These are phyloP conservation scores for Plasmodium cynomolgi DNA, from an alignment of 169 alveolate species.

Conservation along the genomic window DNA sequence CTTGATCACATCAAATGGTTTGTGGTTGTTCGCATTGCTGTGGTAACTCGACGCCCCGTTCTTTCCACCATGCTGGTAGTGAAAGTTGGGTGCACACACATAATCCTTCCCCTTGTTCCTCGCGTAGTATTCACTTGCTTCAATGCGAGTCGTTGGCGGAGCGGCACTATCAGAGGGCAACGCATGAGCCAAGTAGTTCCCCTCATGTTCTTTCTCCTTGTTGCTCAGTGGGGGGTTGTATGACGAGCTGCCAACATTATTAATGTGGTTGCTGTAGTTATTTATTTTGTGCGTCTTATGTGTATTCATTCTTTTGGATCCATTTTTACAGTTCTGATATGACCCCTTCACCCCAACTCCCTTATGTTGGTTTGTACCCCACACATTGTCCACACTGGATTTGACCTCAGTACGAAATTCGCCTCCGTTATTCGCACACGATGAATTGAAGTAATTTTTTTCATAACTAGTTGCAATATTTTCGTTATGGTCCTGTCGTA, in stretches of 20 bases:
- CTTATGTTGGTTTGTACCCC: background rate
- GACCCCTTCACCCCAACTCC: background rate
- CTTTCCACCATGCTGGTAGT: slow-evolving; percentile 7
- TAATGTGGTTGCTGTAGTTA: background rate
- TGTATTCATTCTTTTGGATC: background rate
- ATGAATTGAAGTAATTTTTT: background rate
- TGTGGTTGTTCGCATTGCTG: background rate
- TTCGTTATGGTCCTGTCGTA: background rate
- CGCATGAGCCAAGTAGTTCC: background rate
- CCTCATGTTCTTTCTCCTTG: slow-evolving; percentile 21
- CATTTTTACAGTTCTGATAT: background rate
- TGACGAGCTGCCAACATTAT: background rate
- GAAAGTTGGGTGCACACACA: background rate
- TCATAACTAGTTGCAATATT: background rate
- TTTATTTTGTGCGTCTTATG: slow-evolving; percentile 6
- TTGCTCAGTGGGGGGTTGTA: background rate
- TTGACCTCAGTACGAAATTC: background rate
- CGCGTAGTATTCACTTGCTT: background rate
- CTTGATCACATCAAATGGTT: background rate
- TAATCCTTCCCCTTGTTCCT: slow-evolving; percentile 10
- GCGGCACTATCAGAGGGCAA: background rate
- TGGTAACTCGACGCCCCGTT: background rate
- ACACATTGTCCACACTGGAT: background rate
- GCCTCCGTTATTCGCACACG: background rate
- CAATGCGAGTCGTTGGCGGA: background rate